Percentiles rank a stretch among this genome's conserved stretches.
Conservation (phyloP, 306 rosid genomes). For the Mucuna pruriens region DNA sequence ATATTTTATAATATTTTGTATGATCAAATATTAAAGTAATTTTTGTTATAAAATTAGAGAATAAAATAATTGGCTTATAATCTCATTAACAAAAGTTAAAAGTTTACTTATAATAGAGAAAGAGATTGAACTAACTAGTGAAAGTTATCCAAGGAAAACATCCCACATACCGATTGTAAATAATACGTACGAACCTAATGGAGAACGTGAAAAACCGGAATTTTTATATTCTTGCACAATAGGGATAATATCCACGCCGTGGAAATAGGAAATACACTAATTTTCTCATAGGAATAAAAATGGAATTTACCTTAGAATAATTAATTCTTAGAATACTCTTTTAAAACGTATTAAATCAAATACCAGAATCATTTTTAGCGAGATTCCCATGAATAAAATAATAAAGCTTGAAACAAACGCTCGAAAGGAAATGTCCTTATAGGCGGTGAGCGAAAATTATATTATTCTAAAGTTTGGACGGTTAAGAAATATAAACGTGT, state of each 20-base stretch:
- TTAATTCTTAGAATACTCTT: background rate
- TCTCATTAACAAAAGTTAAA: too few relatives aligned
- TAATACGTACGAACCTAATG: background rate
- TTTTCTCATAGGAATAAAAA: background rate
- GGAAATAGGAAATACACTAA: background rate
- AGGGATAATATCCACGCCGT: background rate
- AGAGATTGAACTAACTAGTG: background rate
- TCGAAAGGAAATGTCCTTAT: background rate
- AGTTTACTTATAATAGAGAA: too few relatives aligned
- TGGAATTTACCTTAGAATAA: background rate
- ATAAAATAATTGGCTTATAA: too few relatives aligned
- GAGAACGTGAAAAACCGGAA: background rate
- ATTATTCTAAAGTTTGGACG: slow-evolving; percentile 21
- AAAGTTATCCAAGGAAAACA: background rate
- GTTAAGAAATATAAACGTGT: background rate
- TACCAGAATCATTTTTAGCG: background rate
- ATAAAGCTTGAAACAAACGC: slow-evolving; percentile 8
- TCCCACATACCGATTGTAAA: background rate
- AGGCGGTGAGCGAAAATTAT: background rate
- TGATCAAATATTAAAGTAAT: too few relatives aligned
- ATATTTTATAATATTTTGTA: too few relatives aligned
- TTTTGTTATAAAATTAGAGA: too few relatives aligned
- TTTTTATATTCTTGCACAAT: background rate
- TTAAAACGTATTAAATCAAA: background rate
- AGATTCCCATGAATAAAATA: background rate